Base-by-base conservation (phyloP, 495 filamentous ascomycete species). In the Penicillium pulvis region DNA sequence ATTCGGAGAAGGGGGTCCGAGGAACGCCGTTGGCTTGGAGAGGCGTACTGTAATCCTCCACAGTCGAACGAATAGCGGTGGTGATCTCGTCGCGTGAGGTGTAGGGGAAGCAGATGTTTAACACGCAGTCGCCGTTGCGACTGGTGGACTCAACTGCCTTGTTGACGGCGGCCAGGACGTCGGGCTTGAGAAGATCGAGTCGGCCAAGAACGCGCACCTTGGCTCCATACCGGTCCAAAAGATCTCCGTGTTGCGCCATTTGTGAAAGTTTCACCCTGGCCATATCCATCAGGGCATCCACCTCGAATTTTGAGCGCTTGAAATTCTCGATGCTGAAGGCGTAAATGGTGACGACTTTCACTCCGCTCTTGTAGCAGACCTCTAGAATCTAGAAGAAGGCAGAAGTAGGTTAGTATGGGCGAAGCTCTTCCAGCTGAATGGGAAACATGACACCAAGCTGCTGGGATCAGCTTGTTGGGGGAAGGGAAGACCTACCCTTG, bases 281-380 rank as follows among this genome's bases (percentile, higher is more conserved):
- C 81, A 98, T 95, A 62, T 96, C 90, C 94, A 98, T 98, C 51
- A 98, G 77, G 16, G 90, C 92, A 71, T 97, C 92, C 33, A 98
- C 95, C 71, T 98, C 94, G 75, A 96, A 93, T 70, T 92, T 93
- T n/a, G 92, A 93, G 6, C 94, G 85, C 72, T 98, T 96, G 80
- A 97, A 98, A 76, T 98, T 98, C 74, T 98, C 94, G 70, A 98
- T 96, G 65, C 90, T 94, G 80, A 98, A 98, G 5, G 94, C 94
- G 73, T 98, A 98, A 53, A 98, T 90, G 0, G 94, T 97, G 14
- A 98, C 94, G 4, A 95, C 92, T 71, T 92, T 89, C 30, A 98
- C 79, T 17, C 94, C 94, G 56, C 88, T 90, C 68, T 95, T 94
- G 77, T 98, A 98, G 81, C 95, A 98, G 31, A 98, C 90, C 74